A percentile compares a stretch with the other conserved stretches of the same genome.
These are phyloP conservation scores for Rubia yunnanensis DNA, from an alignment of 257 asterid genomes.

Conservation along the genomic window DNA sequence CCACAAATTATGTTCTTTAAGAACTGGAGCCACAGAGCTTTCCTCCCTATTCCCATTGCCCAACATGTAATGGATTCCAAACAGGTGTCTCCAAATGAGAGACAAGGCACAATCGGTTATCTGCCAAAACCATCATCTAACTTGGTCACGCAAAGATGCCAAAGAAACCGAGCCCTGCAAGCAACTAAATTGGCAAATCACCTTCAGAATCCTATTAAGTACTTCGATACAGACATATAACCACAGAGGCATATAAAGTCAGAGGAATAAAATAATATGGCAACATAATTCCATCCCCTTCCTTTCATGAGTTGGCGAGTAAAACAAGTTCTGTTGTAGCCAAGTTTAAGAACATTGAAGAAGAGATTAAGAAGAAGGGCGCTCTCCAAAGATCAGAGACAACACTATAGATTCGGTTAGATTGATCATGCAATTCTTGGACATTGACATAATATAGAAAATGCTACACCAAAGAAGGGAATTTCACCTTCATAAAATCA, in stretches of 20 bases:
- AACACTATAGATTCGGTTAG: background rate
- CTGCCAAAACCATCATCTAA: background rate
- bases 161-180: background rate
- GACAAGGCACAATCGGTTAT: background rate
- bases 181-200: background rate
- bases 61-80: background rate
- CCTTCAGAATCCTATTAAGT: background rate
- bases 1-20: background rate
- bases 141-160: background rate
- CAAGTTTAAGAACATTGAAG: background rate
- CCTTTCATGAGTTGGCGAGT: too few species aligned
- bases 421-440: background rate
- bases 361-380: background rate
- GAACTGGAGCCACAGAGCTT: background rate
- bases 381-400: background rate
- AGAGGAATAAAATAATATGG: background rate
- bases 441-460: background rate
- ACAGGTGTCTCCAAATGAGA: background rate
- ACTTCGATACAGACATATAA: background rate
- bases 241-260: background rate
- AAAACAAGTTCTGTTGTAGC: background rate
- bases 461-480: background rate
- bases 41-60: background rate
- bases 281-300: background rate
- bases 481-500: constrained; percentile 7